Percentiles rank a stretch among this genome's conserved stretches.
Evolutionary conservation across 202 grass and related monocot genomes (phyloP).

Genomic region (Dendrocalamus latiflorus): DNA sequence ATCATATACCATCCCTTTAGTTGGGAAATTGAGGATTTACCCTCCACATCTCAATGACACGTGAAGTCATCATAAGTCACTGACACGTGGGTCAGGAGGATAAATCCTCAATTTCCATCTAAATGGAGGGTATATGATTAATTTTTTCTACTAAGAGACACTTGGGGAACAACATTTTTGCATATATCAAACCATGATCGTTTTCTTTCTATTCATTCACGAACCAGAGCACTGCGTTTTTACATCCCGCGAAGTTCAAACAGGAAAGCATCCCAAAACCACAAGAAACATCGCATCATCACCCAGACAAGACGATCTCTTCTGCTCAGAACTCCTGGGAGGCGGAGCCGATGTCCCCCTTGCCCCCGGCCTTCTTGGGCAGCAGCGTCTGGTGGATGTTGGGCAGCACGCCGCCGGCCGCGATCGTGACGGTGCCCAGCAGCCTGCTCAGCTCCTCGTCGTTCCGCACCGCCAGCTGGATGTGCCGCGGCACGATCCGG

Average conservation of each 20-base stretch:
- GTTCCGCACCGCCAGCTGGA: slow-evolving; percentile 55
- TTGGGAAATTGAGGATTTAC: too few relatives aligned
- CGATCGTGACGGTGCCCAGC: slow-evolving; percentile 49
- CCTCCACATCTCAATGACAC: too few relatives aligned
- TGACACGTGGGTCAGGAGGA: too few relatives aligned
- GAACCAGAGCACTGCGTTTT: background rate
- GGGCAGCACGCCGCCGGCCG: slow-evolving; percentile 50
- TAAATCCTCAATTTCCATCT: too few relatives aligned
- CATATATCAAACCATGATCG: background rate
- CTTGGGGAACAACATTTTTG: background rate
- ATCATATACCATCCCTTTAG: too few relatives aligned
- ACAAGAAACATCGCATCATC: background rate
- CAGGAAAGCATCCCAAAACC: background rate
- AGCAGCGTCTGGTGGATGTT: slow-evolving; percentile 48
- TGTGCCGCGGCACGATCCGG: slow-evolving; percentile 58
- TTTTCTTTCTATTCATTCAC: background rate
- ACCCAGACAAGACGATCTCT: background rate
- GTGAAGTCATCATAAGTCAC: too few relatives aligned
- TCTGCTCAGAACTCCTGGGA: slow-evolving; percentile 47
- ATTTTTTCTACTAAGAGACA: background rate
- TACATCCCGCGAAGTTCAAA: background rate
- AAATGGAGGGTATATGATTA: too few relatives aligned
- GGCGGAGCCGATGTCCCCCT: slow-evolving; percentile 38
- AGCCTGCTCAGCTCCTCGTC: slow-evolving; percentile 62
- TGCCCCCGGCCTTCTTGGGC: slow-evolving; percentile 41